A percentile compares a stretch with the other conserved stretches of the same genome.
Evolutionary conservation across 208 protist species (phyloP).

Genomic region (Leishmania gerbilli): DNA sequence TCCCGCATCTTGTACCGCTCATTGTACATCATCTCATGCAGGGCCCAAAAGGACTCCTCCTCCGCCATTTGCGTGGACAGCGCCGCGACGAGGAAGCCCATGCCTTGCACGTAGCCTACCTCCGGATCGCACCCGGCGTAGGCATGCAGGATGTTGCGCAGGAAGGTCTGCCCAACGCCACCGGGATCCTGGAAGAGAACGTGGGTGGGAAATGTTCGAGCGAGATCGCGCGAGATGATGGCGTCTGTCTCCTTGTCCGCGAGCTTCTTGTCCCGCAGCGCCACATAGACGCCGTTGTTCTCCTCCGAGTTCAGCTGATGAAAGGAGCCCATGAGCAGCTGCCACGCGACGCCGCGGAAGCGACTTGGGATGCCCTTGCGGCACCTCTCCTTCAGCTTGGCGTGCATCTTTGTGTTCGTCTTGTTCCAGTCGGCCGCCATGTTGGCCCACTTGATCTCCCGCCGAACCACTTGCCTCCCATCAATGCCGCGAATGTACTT

Average conservation of each 20-base stretch:
- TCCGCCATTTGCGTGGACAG: slow-evolving; percentile 91
- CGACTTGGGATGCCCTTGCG: slow-evolving; percentile 88
- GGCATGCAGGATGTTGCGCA: slow-evolving; percentile 90
- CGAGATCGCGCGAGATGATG: slow-evolving; percentile 79
- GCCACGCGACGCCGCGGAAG: slow-evolving; percentile 86
- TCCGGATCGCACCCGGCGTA: slow-evolving; percentile 90
- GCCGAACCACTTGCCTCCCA: slow-evolving; percentile 66
- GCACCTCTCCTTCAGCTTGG: slow-evolving; percentile 87
- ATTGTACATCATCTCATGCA: slow-evolving; percentile 90
- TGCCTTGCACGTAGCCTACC: slow-evolving; percentile 95
- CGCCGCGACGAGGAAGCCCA: slow-evolving; percentile 91
- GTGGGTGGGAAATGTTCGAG: slow-evolving; percentile 90
- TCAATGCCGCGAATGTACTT: slow-evolving; percentile 71
- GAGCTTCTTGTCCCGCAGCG: slow-evolving; percentile 70
- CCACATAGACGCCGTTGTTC: slow-evolving; percentile 77
- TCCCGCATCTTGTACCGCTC: slow-evolving; percentile 85
- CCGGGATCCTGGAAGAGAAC: slow-evolving; percentile 85
- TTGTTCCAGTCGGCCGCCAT: slow-evolving; percentile 88
- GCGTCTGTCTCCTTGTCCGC: slow-evolving; percentile 60
- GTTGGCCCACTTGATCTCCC: slow-evolving; percentile 90
- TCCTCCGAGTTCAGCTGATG: slow-evolving; percentile 63
- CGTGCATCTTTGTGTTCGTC: slow-evolving; percentile 69
- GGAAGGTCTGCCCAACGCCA: slow-evolving; percentile 83
- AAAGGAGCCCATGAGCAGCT: slow-evolving; percentile 84
- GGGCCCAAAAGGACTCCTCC: slow-evolving; percentile 93